Base-by-base conservation (phyloP, 345 rosid genomes). In the Gossypium longicalyx region DNA sequence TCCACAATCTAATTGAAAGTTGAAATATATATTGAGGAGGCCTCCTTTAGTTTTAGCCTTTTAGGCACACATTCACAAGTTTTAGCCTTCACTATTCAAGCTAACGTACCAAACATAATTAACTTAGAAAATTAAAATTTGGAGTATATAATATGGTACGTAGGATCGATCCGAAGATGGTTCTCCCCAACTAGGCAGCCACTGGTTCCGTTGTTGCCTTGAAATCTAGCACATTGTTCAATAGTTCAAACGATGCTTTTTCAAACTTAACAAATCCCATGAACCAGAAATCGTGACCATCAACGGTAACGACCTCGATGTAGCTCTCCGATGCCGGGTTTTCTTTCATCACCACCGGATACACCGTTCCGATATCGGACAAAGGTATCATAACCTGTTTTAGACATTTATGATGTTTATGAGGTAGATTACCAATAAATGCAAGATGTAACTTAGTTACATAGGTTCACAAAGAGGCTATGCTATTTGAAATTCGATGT, bases 221-320 rank as follows among this genome's bases (percentile, higher is more conserved):
- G 75, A 65, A 76, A 16, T 83, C 84, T 7, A 86, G 76, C 52
- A 85, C 67, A 59, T 80, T 78, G 10, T 41, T 80, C 43, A 79
- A 48, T 7, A 94, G 79, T 25, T 92, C 85, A 45, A 78, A 84
- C 3, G 79, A 74, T 44, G 98, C 97, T 77, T 92, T 94, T 65
- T 88, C 97, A 38, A 80, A 92, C 76, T 78, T 90, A 59, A 94
- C 94, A 63, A 92, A 89, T 19, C 98, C 98, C 97, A 92, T 94
- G 77, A 92, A 90, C 97, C 97, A 94, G 77, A 94, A 94, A 13
- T 90, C 91, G 67, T 92, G 97, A 0, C 86, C 90, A 23, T 92
- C 98, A 9, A 79, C 73, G 1, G 93, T 90, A 23, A 77, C 80
- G 56, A 90, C 49, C 72, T 90, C 90, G n/a, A 92, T 85, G 79